Evolutionary conservation across 176 grass and related monocot species (phyloP), one percentile per base, ranked within the genome.

Genomic region (Pontederia paniculata): DNA sequence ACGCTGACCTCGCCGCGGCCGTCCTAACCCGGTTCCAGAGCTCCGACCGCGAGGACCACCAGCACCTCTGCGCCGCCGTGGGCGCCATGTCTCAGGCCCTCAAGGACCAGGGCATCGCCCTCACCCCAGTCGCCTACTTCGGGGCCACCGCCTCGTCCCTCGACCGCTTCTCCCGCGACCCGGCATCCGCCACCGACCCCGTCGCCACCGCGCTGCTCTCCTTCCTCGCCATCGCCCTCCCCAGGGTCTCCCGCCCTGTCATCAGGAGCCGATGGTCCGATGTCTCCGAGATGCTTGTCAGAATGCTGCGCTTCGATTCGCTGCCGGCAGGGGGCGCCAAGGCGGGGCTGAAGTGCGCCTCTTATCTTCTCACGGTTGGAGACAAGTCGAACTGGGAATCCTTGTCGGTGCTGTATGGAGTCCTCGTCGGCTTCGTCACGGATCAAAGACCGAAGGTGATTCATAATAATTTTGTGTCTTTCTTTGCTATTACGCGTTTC

Each of bases 51-150:
- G 91, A 90, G 64, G 83, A 90, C 3, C 60, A 79, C 23, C 72
- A 97, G 74, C 93, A 74, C 68, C 83, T 97, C 42, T 97, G 93
- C 77, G 77, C 86, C 65, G 69, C 72, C 64, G 74, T 84, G 52
- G 83, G 79, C 28, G 66, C 77, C 64, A 84, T 97, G 71, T 75
- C 83, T 54, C 91, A 90, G 71, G 62, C 86, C 37, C 65, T 97
- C 15, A 81, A 69, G 44, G 83, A 97, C 13, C 80, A 69, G 54
- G 75, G 65, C 15, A 21, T 90, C 0, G 16, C 74, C 5, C 45
- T 77, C 51, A 88, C 72, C 0, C 54, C 80, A 44, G 80, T 84
- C 17, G 83, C 86, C 15, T 97, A 90, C 83, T 97, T 90, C 54
- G 76, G 71, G 1, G 91, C 83, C 9, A 72, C 80, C 0, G 22